These are phyloP conservation scores for Hypsizygus ulmarius DNA, from an alignment of 1,284 basidiomycete genomes.

Conservation along the genomic window DNA sequence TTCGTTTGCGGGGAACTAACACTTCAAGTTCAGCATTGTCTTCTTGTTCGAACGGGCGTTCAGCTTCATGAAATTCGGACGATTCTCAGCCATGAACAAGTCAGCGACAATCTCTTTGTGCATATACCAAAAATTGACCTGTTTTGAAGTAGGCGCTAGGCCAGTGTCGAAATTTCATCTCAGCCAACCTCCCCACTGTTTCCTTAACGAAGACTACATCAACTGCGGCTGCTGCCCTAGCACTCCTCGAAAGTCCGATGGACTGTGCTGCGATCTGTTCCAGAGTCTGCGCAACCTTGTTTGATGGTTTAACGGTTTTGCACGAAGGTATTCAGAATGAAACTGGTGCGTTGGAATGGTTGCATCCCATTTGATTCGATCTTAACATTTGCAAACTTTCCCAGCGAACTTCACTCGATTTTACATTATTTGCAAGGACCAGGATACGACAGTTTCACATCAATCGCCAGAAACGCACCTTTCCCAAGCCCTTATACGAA, in stretches of 20 bases:
- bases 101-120: constrained; percentile 25
- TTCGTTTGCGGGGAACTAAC: constrained; percentile 59
- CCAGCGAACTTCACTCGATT: constrained; percentile 24
- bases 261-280: constrained; percentile 73
- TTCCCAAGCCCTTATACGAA: constrained; percentile 17
- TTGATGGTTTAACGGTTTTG: constrained; percentile 56
- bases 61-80: constrained; percentile 47
- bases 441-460: constrained; percentile 6
- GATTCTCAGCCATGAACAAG: constrained; percentile 77
- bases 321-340: constrained; percentile 62
- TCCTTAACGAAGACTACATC: constrained; percentile 55
- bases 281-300: constrained; percentile 54
- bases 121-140: constrained; percentile 6
- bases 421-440: constrained; percentile 16
- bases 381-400: neutral
- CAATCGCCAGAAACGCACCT: neutral
- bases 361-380: neutral
- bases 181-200: constrained; percentile 49
- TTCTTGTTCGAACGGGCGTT: constrained; percentile 57
- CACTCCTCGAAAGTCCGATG: constrained; percentile 41
- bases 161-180: constrained; percentile 66
- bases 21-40: constrained; percentile 64
- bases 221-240: constrained; percentile 66
- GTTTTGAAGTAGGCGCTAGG: constrained; percentile 58
- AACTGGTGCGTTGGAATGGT: constrained; percentile 43